These are phyloP conservation scores for Alternaria infectoria DNA, from an alignment of 2,329 filamentous ascomycete genomes.

Conservation along the genomic window DNA sequence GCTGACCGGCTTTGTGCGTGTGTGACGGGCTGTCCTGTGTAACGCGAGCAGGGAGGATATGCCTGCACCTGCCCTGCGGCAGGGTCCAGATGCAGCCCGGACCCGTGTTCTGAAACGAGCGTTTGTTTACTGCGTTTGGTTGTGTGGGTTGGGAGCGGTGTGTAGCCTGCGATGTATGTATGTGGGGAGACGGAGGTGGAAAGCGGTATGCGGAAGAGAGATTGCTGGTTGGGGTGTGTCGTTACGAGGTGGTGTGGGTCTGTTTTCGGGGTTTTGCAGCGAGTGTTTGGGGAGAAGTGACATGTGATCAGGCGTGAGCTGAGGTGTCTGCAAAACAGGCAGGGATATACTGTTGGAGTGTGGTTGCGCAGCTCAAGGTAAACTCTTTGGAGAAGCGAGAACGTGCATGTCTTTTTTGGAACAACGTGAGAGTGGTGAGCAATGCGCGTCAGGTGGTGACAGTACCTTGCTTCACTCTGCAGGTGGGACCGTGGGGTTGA, in stretches of 20 bases:
- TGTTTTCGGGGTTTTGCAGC: not conserved
- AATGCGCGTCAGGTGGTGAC: not conserved
- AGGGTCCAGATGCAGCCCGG: slow-evolving; percentile 5
- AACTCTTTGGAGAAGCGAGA: not conserved
- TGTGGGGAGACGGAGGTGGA: not conserved
- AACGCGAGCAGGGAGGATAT: not conserved
- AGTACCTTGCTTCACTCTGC: not conserved
- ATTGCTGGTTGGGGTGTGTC: not conserved
- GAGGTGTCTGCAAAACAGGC: not conserved
- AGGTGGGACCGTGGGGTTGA: not conserved
- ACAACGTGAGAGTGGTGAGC: not conserved
- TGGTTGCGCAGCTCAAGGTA: not conserved
- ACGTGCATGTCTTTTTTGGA: slow-evolving; percentile 1
- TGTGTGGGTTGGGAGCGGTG: not conserved
- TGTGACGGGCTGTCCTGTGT: not conserved
- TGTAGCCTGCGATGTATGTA: not conserved
- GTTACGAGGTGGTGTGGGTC: not conserved
- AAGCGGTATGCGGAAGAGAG: not conserved
- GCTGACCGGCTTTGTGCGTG: slow-evolving; percentile 2
- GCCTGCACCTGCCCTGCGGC: not conserved
- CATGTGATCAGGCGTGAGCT: not conserved
- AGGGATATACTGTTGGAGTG: not conserved
- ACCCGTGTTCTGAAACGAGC: not conserved
- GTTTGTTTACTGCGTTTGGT: slow-evolving; percentile 7
- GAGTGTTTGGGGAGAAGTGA: not conserved